phyloP scores from a whole-genome alignment of 2,329 filamentous ascomycete genomes.

The Pseudodiploospora longispora region DNA sequence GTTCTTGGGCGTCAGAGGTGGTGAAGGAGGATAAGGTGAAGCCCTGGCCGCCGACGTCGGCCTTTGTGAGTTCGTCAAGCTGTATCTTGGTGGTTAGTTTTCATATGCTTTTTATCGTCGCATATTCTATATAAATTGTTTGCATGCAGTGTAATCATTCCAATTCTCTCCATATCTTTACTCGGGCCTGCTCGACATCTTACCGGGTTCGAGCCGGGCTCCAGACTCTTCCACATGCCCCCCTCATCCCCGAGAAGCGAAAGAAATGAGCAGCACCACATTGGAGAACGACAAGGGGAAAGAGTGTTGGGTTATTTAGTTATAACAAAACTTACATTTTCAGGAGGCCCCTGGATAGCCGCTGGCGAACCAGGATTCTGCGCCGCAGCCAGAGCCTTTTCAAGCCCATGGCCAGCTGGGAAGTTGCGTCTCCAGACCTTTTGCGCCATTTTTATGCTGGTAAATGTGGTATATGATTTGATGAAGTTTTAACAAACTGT shows the following conservation, averaged over 20 bases:
- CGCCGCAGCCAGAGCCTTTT: conserved; percentile 15
- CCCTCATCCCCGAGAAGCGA: too few species aligned
- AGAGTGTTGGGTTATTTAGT: too few species aligned
- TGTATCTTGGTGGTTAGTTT: conserved; percentile 5
- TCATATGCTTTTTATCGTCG: neutral
- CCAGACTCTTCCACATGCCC: too few species aligned
- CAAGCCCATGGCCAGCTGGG: conserved; percentile 18
- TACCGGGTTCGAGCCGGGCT: too few species aligned
- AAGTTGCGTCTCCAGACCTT: conserved; percentile 19
- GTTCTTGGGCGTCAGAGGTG: conserved; percentile 53
- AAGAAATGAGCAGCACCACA: too few species aligned
- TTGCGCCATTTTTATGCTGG: conserved; percentile 29
- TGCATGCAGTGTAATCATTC: too few species aligned
- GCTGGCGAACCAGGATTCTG: conserved; percentile 9
- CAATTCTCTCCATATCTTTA: too few species aligned
- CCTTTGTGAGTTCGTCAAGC: conserved; percentile 17
- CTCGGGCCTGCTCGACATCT: too few species aligned
- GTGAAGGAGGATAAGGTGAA: conserved; percentile 49
- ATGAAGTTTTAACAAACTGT: too few species aligned
- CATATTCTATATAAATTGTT: too few species aligned
- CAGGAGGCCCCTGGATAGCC: conserved; percentile 9
- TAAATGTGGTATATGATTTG: conserved; percentile 24
- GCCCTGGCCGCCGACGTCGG: conserved; percentile 30
- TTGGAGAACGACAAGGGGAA: too few species aligned
- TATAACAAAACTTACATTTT: conserved; percentile 4